Base-by-base conservation (phyloP, 2,329 filamentous ascomycete species). In the Alternaria novae-zelandiae region DNA sequence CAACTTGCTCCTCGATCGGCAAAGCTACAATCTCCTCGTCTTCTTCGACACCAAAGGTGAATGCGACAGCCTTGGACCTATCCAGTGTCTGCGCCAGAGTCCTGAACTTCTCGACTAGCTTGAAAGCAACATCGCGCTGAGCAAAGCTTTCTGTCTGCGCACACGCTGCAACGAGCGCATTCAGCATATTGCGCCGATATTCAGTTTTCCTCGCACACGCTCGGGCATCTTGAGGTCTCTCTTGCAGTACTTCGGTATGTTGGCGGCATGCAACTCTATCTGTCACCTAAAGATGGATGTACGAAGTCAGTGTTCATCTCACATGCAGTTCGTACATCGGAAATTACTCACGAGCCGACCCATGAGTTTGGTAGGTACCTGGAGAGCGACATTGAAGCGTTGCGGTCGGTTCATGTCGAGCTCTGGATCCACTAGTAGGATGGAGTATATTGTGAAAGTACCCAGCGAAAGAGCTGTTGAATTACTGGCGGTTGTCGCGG, bases 61-160 rank as follows among this genome's bases (percentile, higher is more conserved):
- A 57, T 3, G 41, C 59, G 9, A 61, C 20, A 26, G 54, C 60
- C 28, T 63, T 61, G 6, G 49, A 57, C 10, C 13, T 44, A 10
- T 59, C 47, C 8, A 59, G 25, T n/a, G 17, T 46, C 15, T 56
- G 30, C 20, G 47, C 46, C 20, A 59, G 17, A 49, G 13, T 49
- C 6, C 61, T 12, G 20, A 64, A 61, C 23, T 56, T 61, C n/a
- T 53, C n/a, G 20, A 61, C 47, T 11, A 64, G 20, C 17, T 61
- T 11, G 6, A 25, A 17, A 55, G 44, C 49, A 1, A 25, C 13
- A 21, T 43, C 43, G 20, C 49, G 30, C 21, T 54, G 11, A 36
- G 49, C 28, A n/a, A 43, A 51, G 23, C 20, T 6, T 13, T 44
- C 28, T 5, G 11, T 51, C n/a, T 54, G 15, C 10, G 26, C 5